Evolutionary conservation across 352 stramenopile species (phyloP).

Genomic region (Phytophthora ohioensis): DNA sequence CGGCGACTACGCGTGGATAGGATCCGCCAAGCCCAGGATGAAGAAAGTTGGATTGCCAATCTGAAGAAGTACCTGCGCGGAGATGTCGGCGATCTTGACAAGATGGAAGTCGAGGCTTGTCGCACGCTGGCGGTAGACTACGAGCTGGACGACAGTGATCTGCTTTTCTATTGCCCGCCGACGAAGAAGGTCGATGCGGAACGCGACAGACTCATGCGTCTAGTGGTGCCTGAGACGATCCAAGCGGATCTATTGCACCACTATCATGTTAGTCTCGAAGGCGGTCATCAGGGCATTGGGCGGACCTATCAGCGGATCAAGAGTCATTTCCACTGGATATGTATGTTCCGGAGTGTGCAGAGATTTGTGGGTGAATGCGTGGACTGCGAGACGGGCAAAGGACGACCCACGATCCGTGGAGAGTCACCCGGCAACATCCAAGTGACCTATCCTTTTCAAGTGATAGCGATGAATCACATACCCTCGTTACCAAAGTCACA

Average conservation of each 20-base stretch:
- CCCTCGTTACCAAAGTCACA: constrained; percentile 32
- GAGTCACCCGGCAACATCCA: constrained; percentile 21
- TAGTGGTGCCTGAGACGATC: constrained; percentile 1
- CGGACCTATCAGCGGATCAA: background rate
- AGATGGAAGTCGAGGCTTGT: background rate
- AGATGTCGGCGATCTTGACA: background rate
- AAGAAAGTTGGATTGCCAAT: constrained; percentile 7
- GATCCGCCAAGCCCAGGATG: constrained; percentile 6
- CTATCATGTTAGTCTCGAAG: constrained; percentile 2
- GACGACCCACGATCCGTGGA: background rate
- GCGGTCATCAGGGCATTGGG: constrained; percentile 6
- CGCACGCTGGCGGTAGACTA: constrained; percentile 6
- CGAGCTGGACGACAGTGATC: background rate
- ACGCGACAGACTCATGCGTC: background rate
- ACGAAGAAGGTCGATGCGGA: background rate
- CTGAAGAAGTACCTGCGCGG: constrained; percentile 1
- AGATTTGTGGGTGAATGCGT: constrained; percentile 7
- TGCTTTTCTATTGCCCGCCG: constrained; percentile 7
- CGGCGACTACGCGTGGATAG: background rate
- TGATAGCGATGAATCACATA: constrained; percentile 43
- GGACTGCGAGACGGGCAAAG: constrained; percentile 9
- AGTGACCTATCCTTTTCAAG: constrained; percentile 29
- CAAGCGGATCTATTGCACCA: constrained; percentile 1
- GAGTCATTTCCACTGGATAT: constrained; percentile 6
- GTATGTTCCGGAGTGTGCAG: constrained; percentile 6